These are phyloP conservation scores for Infundibulicybe gibba DNA, from an alignment of 768 basidiomycete species.

Conservation along the genomic window DNA sequence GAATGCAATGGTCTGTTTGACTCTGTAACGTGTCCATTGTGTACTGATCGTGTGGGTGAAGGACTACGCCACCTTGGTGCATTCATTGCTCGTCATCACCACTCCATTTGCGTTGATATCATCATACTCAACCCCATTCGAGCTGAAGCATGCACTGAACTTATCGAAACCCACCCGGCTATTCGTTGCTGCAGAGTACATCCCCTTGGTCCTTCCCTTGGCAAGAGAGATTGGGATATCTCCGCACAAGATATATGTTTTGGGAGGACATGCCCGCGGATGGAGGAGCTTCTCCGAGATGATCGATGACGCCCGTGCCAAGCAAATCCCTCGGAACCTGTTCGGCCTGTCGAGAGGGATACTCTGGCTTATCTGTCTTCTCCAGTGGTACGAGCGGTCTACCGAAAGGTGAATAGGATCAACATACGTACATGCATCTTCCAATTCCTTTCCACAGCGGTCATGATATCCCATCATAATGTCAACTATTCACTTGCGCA, in stretches of 20 bases:
- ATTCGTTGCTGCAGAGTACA: conserved; percentile 29
- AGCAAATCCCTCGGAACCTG: conserved; percentile 34
- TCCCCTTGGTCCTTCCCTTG: conserved; percentile 24
- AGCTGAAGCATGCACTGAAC: conserved; percentile 29
- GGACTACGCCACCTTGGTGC: conserved; percentile 31
- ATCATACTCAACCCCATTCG: conserved; percentile 33
- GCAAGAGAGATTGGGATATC: conserved; percentile 31
- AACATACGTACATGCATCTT: no score
- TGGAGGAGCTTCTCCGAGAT: conserved; percentile 41
- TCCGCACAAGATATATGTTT: conserved; percentile 42
- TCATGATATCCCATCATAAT: conserved; percentile 75
- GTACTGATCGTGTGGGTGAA: conserved; percentile 4
- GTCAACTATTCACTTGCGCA: conserved; percentile 44
- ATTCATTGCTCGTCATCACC: conserved; percentile 25
- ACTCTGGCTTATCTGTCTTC: conserved; percentile 71
- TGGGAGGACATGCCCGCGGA: conserved; percentile 39
- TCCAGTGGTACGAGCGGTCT: conserved; percentile 78
- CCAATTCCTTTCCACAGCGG: conserved; percentile 34
- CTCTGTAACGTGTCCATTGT: not conserved
- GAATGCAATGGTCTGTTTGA: conserved; percentile 37
- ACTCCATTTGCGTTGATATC: conserved; percentile 32
- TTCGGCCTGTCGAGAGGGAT: conserved; percentile 42
- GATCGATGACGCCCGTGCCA: conserved; percentile 32
- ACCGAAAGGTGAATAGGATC: conserved; percentile 50
- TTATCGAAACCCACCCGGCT: conserved; percentile 28